Conservation (phyloP, 805 yeast species). For the Sugiyamaella qingdaonensis region DNA sequence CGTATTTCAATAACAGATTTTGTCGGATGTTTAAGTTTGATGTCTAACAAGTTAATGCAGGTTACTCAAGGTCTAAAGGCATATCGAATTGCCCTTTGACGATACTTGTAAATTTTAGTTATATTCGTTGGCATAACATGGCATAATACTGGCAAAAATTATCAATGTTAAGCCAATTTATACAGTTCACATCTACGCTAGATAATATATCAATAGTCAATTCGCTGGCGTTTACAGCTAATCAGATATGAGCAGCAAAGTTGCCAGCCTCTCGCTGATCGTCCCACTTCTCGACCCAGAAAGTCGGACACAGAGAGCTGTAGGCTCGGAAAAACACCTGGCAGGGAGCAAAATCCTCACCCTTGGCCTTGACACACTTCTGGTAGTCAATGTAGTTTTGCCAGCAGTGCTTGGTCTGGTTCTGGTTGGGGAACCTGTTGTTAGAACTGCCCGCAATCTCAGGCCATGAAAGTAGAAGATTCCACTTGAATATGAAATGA, state of each 20-base stretch:
- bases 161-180: neutral
- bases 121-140: no score
- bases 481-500: no score
- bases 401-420: slow-evolving; percentile 98
- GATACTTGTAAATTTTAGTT: no score
- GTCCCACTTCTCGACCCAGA: slow-evolving; percentile 40
- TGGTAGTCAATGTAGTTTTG: slow-evolving; percentile 97
- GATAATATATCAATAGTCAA: neutral
- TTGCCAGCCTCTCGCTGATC: slow-evolving; percentile 48
- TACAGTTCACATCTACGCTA: no score
- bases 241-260: slow-evolving; percentile 41
- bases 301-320: slow-evolving; percentile 52
- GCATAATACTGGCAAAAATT: no score
- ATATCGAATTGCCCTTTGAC: no score
- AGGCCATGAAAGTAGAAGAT: no score
- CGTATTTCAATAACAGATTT: no score
- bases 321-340: slow-evolving; percentile 89
- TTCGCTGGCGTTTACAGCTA: neutral
- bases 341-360: slow-evolving; percentile 98
- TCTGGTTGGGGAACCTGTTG: slow-evolving; percentile 85
- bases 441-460: slow-evolving; percentile 6
- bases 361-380: slow-evolving; percentile 94
- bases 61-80: no score
- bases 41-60: no score
- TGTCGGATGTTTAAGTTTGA: no score